phyloP scores from a whole-genome alignment of 257 asterid genomes.

The Ocimum tenuiflorum region DNA sequence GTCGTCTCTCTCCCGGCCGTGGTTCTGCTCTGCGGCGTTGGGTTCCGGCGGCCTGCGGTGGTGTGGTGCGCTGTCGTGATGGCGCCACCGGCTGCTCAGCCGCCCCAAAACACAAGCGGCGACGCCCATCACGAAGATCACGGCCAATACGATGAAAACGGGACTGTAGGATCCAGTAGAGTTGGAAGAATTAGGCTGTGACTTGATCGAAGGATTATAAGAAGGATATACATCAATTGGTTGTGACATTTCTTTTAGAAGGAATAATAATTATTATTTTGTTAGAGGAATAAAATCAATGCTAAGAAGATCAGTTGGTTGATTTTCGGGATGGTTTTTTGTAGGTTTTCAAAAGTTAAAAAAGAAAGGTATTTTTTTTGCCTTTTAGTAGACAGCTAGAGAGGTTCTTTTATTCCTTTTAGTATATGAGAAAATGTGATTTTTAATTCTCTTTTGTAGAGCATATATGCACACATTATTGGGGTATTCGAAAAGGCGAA shows the following conservation, averaged over 20 bases:
- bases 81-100: constrained; percentile 37
- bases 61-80: constrained; percentile 14
- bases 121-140: constrained; percentile 36
- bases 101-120: constrained; percentile 50
- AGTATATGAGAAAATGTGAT: constrained; percentile 1
- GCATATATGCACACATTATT: not conserved
- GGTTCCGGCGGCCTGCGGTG: constrained; percentile 5
- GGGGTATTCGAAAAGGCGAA: too few species aligned
- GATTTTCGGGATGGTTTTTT: not conserved
- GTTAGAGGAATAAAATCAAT: not conserved
- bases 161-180: constrained; percentile 54
- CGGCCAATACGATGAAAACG: constrained; percentile 53
- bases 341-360: constrained; percentile 1
- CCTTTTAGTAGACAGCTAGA: constrained; percentile 37
- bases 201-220: constrained; percentile 23
- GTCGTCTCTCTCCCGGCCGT: too few species aligned
- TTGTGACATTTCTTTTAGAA: constrained; percentile 32
- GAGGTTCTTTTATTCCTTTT: constrained; percentile 43
- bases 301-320: not conserved
- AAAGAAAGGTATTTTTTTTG: constrained; percentile 29
- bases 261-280: not conserved
- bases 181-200: constrained; percentile 24
- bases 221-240: constrained; percentile 41
- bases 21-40: not conserved
- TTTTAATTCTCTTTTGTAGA: not conserved